Conservation (phyloP, 2,329 filamentous ascomycete species). For the Fusarium irregulare region DNA sequence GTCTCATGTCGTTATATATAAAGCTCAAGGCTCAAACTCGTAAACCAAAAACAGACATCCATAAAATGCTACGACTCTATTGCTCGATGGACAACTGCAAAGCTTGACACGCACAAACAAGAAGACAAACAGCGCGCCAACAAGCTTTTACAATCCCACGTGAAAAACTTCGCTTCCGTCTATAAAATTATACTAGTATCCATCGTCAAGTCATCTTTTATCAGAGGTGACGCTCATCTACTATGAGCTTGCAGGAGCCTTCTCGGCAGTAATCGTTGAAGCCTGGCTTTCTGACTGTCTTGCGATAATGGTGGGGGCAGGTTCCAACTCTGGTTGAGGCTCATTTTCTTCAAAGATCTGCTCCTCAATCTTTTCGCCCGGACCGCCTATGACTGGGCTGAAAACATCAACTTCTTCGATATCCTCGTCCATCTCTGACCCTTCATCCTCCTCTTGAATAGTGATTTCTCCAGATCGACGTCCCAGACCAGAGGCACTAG, state of each 20-base stretch:
- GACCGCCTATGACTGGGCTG: conserved; percentile 59
- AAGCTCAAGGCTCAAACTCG: conserved; percentile 35
- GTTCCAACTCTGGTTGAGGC: conserved; percentile 35
- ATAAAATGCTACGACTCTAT: conserved; percentile 32
- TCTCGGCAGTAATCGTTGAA: conserved; percentile 19
- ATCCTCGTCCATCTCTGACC: conserved; percentile 58
- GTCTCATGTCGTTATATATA: background rate
- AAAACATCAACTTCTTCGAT: conserved; percentile 71
- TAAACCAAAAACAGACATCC: conserved; percentile 45
- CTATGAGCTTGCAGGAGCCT: conserved; percentile 24
- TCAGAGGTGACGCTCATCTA: background rate
- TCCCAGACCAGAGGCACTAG: conserved; percentile 72
- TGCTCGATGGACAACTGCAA: conserved; percentile 5
- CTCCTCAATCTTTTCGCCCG: conserved; percentile 59
- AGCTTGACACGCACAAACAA: conserved; percentile 27
- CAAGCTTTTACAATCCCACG: conserved; percentile 27
- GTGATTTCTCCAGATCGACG: conserved; percentile 79
- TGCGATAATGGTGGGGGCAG: conserved; percentile 33
- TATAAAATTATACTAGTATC: conserved; percentile 37
- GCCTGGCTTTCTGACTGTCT: conserved; percentile 15
- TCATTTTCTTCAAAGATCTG: conserved; percentile 59
- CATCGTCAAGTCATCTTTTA: conserved; percentile 43
- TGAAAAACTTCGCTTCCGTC: conserved; percentile 19
- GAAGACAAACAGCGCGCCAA: conserved; percentile 24
- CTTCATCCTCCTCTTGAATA: conserved; percentile 75